Evolutionary conservation across 2,329 filamentous ascomycete species (phyloP), one percentile per base, ranked within the genome.

Genomic region (Graphium sp.): DNA sequence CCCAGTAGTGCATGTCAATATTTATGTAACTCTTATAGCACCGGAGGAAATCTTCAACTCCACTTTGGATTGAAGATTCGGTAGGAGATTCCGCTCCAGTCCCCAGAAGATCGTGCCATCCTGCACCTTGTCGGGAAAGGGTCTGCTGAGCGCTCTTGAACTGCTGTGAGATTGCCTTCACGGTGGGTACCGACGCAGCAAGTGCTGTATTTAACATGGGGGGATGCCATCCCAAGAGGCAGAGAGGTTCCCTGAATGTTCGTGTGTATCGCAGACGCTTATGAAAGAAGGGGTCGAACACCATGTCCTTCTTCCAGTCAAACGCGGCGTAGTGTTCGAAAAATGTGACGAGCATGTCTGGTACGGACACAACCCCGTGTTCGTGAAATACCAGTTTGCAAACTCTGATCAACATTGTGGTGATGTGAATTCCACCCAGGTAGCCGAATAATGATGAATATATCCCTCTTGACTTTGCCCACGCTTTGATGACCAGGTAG

Each of bases 1-100:
- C 71, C 74, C 74, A 79, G 45, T 73, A 78, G 26, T 73, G 67
- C 2, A 68, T 56, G 32, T 74, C 64, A 29, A 79, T 59, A 39
- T 64, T 67, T 32, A 72, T 47, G 39, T 71, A 79, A 29, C 50
- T 62, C 31, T 53, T 58, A 42, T 66, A 67, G 1, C 48, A 40
- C 2, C 37, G 37, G 5, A 76, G 40, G 36, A 78, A 78, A 4
- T 61, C 55, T 2, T 34, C 29, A 5, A 52, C 47, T 8, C 52
- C 55, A 7, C 33, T 28, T n/a, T n/a, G n/a, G n/a, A n/a, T n/a
- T n/a, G n/a, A n/a, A n/a, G n/a, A n/a, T n/a, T n/a, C n/a, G n/a
- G n/a, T n/a, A n/a, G n/a, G n/a, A n/a, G n/a, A n/a, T n/a, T n/a
- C n/a, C n/a, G n/a, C n/a, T 10, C 20, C 18, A 13, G 22, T 22